Evolutionary conservation across 1,139 yeast genomes (phyloP), one percentile per base, ranked within the genome.

Genomic region (Candida mesenterica): DNA sequence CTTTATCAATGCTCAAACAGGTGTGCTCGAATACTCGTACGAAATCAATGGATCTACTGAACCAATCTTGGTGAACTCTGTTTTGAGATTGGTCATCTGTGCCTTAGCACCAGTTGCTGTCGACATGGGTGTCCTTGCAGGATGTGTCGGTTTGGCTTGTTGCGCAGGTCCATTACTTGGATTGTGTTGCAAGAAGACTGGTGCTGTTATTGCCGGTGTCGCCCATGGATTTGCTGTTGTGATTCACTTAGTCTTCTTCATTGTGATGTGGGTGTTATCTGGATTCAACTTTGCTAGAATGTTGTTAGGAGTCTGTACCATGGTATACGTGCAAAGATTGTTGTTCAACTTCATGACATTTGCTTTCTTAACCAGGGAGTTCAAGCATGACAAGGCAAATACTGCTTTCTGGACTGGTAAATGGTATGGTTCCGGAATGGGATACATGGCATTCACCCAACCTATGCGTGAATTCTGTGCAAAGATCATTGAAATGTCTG

Each of bases 331-430:
- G 53, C 96, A 94, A 75, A 82, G 98, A 72, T 67, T 84, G 38
- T 65, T 92, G 49, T 86, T 92, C 77, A 89, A 92, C 73, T 63
- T 86, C 54, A 72, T 92, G 73, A 86, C 96, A 14, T 68, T 84
- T 39, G 65, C 78, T 49, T 69, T 82, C 67, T 76, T 92, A 61
- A 90, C 98, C 36, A 83, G 99, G 73, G 99, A 92, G 69, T 90
- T 89, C 74, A 92, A 90, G 80, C 90, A 88, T 55, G 98, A 94
- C 65, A 90, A 85, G 61, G 77, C 98, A 30, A 92, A 92, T 70
- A 83, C 95, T 53, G 97, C 98, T 19, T 92, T 95, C 92, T 92
- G 99, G 99, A 85, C 96, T 44, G 99, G 99, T 76, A 90, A 90
- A 67, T 92, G 99, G 99, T 88, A 90, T 65, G 90, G 95, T 45